phyloP scores from a whole-genome alignment of 192 early-diverging fungal genomes.

The Coemansia sp. region DNA sequence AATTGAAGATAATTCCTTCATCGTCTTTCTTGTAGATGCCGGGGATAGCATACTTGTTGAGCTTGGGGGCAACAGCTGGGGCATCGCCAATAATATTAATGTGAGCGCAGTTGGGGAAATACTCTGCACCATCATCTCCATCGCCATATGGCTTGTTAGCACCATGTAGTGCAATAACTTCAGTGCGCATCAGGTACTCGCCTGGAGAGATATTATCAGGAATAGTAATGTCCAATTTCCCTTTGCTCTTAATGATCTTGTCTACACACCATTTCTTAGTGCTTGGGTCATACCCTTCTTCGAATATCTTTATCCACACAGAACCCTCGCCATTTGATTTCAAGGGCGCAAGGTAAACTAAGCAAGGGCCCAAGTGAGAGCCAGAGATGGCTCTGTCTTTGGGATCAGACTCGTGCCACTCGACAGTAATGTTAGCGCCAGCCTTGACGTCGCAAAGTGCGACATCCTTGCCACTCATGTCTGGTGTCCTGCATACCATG shows the following conservation, averaged over 20 bases:
- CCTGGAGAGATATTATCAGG: conserved; percentile 17
- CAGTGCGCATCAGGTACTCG: conserved; percentile 25
- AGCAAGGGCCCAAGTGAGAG: conserved; percentile 26
- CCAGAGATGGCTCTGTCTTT: conserved; percentile 10
- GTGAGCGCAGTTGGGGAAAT: conserved; percentile 23
- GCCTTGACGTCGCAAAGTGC: conserved; percentile 17
- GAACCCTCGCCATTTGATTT: conserved; percentile 4
- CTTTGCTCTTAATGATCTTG: conserved; percentile 17
- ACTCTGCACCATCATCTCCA: conserved; percentile 18
- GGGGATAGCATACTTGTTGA: conserved; percentile 12
- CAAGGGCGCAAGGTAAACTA: conserved; percentile 13
- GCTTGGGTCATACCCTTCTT: conserved; percentile 8
- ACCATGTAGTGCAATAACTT: conserved; percentile 32
- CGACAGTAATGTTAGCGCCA: conserved; percentile 18
- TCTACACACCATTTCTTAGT: conserved; percentile 17
- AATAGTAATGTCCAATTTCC: conserved; percentile 11
- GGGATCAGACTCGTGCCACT: conserved; percentile 18
- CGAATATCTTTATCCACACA: conserved; percentile 28
- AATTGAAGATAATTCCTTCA: conserved; percentile 12
- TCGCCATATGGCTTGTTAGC: background rate
- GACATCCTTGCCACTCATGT: background rate
- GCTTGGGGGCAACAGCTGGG: background rate
- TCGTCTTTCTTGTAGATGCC: conserved; percentile 18
- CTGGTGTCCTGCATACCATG: conserved; percentile 18
- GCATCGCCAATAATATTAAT: conserved; percentile 9